These are phyloP conservation scores for Plantago coronopus DNA, from an alignment of 305 asterid genomes.

Conservation along the genomic window DNA sequence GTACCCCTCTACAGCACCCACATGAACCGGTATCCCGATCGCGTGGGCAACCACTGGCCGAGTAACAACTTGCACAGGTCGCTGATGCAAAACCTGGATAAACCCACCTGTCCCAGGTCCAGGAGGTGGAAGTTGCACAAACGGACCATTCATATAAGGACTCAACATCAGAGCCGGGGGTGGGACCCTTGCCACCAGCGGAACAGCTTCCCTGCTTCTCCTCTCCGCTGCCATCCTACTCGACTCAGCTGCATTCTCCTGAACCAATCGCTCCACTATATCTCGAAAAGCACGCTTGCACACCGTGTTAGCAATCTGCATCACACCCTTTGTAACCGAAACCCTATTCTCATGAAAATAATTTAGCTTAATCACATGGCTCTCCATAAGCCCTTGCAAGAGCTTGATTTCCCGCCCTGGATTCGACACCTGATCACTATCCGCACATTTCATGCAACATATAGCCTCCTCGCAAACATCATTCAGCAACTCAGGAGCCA, in stretches of 20 bases:
- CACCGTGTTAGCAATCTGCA: conserved; percentile 25
- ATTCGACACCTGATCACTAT: conserved; percentile 18
- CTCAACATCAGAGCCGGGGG: conserved; percentile 7
- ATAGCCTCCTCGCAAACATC: conserved; percentile 37
- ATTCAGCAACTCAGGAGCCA: conserved; percentile 29
- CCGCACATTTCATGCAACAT: conserved; percentile 36
- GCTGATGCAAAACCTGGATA: not conserved
- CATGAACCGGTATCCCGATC: conserved; percentile 20
- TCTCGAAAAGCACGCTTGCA: conserved; percentile 55
- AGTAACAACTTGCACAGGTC: not conserved
- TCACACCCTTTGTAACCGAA: conserved; percentile 30
- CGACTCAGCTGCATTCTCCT: conserved; percentile 14
- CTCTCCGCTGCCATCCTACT: conserved; percentile 18
- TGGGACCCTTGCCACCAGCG: not conserved
- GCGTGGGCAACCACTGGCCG: not conserved
- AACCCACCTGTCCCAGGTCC: not conserved
- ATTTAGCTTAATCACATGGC: conserved; percentile 17
- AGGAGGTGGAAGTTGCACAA: conserved; percentile 5
- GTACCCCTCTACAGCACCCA: conserved; percentile 16
- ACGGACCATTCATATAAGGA: conserved; percentile 18
- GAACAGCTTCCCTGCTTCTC: not conserved
- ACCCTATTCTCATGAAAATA: conserved; percentile 39
- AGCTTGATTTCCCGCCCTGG: conserved; percentile 14
- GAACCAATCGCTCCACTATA: conserved; percentile 18
- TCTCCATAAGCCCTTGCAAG: conserved; percentile 28